Evolutionary conservation across 768 basidiomycete genomes (phyloP).

Genomic region (Leccinum disarticulatum): DNA sequence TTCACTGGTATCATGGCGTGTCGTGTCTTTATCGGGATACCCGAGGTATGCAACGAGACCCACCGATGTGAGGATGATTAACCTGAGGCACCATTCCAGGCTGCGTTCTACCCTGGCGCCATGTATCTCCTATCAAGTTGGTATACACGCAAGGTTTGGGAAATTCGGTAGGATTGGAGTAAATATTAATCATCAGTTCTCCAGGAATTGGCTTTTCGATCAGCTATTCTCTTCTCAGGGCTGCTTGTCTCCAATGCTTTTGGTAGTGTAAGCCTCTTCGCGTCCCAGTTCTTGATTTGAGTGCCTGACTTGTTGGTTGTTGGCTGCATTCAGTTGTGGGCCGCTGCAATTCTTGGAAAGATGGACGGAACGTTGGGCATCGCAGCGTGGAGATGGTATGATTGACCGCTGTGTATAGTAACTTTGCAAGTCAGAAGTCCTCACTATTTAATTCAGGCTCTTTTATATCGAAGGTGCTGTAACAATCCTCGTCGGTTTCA

Average conservation of each 20-base stretch:
- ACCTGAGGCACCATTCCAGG: conserved; percentile 26
- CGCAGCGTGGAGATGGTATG: conserved; percentile 69
- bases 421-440: background rate
- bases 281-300: background rate
- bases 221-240: conserved; percentile 58
- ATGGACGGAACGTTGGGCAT: conserved; percentile 71
- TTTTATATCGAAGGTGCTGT: conserved; percentile 72
- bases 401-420: background rate
- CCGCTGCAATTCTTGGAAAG: conserved; percentile 65
- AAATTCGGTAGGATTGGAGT: background rate
- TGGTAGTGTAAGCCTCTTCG: conserved; percentile 47
- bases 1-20: conserved; percentile 57
- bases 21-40: conserved; percentile 61
- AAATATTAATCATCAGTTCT: background rate
- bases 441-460: conserved; percentile 44
- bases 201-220: conserved; percentile 64
- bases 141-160: conserved; percentile 24
- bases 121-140: conserved; percentile 35
- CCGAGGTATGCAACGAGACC: conserved; percentile 42
- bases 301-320: background rate
- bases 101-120: conserved; percentile 65
- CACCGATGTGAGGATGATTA: background rate
- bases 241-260: conserved; percentile 65
- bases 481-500: conserved; percentile 58
- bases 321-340: conserved; percentile 50